Base-by-base conservation (phyloP, 2,329 filamentous ascomycete genomes). In the Cercospora nicotianae region DNA sequence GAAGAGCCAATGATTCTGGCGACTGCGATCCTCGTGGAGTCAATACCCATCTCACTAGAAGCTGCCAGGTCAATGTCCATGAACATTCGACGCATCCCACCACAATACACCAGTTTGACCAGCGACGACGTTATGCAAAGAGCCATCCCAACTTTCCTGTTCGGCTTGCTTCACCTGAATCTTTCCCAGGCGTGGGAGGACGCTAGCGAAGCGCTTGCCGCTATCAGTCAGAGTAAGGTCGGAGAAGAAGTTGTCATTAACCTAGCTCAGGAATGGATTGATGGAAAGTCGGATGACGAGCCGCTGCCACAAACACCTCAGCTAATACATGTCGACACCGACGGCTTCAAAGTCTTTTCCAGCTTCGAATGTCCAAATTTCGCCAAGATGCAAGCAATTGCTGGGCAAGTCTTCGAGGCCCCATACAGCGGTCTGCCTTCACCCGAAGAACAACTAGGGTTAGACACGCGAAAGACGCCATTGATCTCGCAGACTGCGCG, bases 151-250 rank as follows among this genome's bases (percentile, higher is more conserved):
- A 85, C 87, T 0, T 98, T 94, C 75, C 89, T 93, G 74, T 97
- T 97, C 74, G 95, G 95, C 60, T 86, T 97, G 79, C 85, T 98
- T 68, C 95, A 94, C 0, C 89, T 96, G 60, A 92, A 91, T 72
- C 84, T 97, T 71, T 87, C 93, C 0, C 93, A 93, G 39, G 84
- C 96, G 5, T 97, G 94, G 92, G 92, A 96, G 68, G 92, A 96
- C 74, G 87, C 92, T 0, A 88, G 90, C 61, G 86, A 89, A 64
- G 89, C 91, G 0, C 81, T 99, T 75, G 91, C 92, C 75, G 85
- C 90, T 62, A 89, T 99, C 64, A 87, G 89, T 20, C 86, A 91
- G 72, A 86, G 85, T 23, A 89, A 90, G 71, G 80, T 82, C 45
- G 93, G 92, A 23, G 93, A 97, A 76, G 88, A 90, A 33, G 82